These are phyloP conservation scores for Salix viminalis DNA, from an alignment of 345 rosid genomes.

Conservation along the genomic window DNA sequence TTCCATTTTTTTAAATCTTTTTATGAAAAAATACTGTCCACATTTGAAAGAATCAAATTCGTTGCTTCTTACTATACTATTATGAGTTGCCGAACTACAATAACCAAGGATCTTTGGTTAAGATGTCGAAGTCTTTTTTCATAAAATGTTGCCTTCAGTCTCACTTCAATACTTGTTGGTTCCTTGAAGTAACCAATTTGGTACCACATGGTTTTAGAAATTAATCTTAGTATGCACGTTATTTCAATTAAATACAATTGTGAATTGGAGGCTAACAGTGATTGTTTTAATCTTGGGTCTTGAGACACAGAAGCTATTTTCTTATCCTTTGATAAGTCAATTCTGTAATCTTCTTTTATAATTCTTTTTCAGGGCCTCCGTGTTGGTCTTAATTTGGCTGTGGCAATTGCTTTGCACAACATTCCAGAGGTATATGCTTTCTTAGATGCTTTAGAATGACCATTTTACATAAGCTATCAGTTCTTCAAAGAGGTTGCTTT, in stretches of 20 bases:
- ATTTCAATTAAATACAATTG: background rate
- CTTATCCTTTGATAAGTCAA: conserved; percentile 1
- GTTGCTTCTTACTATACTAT: background rate
- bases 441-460: conserved; percentile 7
- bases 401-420: conserved; percentile 97
- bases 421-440: conserved; percentile 85
- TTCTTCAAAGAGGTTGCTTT: background rate
- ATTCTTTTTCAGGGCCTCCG: conserved; percentile 65
- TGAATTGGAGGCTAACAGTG: background rate
- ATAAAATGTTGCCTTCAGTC: background rate
- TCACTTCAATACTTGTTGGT: background rate
- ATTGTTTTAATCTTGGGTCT: background rate
- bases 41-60: background rate
- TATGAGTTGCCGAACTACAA: background rate
- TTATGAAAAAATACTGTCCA: background rate
- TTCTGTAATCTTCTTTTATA: conserved; percentile 12
- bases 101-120: background rate
- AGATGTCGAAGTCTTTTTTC: background rate
- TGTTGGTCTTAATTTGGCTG: conserved; percentile 89
- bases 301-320: background rate
- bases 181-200: background rate
- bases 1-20: background rate
- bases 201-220: background rate
- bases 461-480: background rate
- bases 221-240: background rate